Percentiles rank a stretch among this genome's conserved stretches.
Evolutionary conservation across 345 rosid species (phyloP).

Genomic region (Passiflora organensis): DNA sequence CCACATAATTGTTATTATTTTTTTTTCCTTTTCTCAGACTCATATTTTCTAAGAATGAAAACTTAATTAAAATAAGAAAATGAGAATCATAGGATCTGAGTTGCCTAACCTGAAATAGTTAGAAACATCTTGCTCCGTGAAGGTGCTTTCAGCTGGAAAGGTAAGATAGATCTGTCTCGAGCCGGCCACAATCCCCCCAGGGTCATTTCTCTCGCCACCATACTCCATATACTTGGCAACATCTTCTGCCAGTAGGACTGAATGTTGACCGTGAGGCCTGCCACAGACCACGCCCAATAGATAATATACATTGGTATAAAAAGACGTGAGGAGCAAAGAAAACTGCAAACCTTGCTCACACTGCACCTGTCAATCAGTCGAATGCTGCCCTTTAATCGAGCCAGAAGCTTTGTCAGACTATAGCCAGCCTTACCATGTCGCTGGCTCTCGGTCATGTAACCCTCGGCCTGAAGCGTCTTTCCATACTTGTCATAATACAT

Average conservation of each 20-base stretch:
- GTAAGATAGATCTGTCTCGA: conserved; percentile 90
- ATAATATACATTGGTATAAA: neutral
- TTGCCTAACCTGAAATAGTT: conserved; percentile 68
- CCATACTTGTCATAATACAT: conserved; percentile 56
- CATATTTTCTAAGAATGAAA: too few species aligned
- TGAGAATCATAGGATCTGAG: conserved; percentile 22
- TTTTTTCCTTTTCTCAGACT: too few species aligned
- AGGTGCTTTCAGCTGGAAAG: conserved; percentile 89
- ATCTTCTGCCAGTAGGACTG: conserved; percentile 57
- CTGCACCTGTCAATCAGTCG: conserved; percentile 53
- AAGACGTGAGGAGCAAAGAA: too few species aligned
- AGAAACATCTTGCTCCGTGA: conserved; percentile 81
- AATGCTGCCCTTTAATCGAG: conserved; percentile 39
- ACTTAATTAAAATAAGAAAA: neutral
- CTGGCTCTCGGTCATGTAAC: conserved; percentile 72
- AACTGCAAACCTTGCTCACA: too few species aligned
- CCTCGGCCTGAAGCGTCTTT: conserved; percentile 59
- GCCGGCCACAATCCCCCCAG: conserved; percentile 56
- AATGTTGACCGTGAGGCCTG: conserved; percentile 81
- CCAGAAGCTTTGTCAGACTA: conserved; percentile 62
- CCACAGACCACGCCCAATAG: conserved; percentile 5
- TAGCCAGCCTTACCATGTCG: conserved; percentile 67
- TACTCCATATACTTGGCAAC: conserved; percentile 38
- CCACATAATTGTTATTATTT: conserved; percentile 4
- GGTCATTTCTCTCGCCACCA: conserved; percentile 34